Percentiles rank a stretch among this genome's conserved stretches.
phyloP scores from a whole-genome alignment of 108 stramenopile genomes.

The Pelagomonas calceolata region DNA sequence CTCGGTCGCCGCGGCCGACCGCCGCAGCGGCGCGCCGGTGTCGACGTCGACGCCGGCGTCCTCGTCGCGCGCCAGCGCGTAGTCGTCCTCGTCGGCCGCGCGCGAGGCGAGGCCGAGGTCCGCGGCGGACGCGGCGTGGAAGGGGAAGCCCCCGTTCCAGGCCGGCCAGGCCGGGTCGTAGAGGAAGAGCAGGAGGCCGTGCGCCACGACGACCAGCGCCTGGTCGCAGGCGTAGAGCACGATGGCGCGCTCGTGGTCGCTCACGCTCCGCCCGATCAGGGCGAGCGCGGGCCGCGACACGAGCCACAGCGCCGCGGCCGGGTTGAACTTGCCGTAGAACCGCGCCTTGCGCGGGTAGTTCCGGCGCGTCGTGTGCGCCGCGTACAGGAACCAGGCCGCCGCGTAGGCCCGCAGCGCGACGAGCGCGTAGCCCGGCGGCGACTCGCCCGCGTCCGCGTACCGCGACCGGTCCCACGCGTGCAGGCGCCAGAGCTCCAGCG shows the following conservation, averaged over 20 bases:
- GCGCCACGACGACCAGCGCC: neutral
- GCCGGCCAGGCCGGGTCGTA: neutral
- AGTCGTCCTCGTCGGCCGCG: neutral
- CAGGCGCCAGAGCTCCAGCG: neutral
- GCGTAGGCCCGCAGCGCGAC: neutral
- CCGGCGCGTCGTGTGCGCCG: neutral
- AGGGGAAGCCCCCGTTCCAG: neutral
- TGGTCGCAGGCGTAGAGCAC: neutral
- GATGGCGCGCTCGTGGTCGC: neutral
- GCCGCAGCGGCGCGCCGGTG: neutral
- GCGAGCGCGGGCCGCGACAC: neutral
- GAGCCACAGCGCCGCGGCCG: slow-evolving; percentile 11
- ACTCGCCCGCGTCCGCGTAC: slow-evolving; percentile 3
- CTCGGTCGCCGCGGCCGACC: neutral
- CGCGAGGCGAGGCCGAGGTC: neutral
- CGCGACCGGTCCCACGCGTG: slow-evolving; percentile 3
- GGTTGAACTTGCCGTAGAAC: slow-evolving; percentile 19
- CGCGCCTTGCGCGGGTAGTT: slow-evolving; percentile 14
- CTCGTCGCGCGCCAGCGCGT: neutral
- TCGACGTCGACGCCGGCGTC: neutral
- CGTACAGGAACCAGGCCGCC: slow-evolving; percentile 11
- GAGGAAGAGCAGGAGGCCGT: neutral
- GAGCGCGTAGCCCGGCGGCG: slow-evolving; percentile 10
- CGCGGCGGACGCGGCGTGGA: neutral
- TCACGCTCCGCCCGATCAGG: neutral